phyloP scores from a whole-genome alignment of 257 asterid species.

The Thymus mandschuricus region DNA sequence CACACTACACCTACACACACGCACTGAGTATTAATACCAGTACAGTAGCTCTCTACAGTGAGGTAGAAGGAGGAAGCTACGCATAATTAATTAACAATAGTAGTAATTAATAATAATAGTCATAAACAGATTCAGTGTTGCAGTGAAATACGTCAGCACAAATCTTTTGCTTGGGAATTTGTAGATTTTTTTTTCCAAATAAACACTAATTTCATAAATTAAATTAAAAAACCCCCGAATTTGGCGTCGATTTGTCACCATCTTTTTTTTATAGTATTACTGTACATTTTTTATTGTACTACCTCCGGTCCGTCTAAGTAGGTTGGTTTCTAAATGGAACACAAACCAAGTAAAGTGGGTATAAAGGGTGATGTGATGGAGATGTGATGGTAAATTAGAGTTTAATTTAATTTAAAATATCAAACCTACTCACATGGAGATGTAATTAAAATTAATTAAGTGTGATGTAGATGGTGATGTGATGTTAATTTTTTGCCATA shows the following conservation, averaged over 20 bases:
- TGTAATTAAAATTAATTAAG: too few species aligned
- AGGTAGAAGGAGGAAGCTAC: neutral
- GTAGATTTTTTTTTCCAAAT: neutral
- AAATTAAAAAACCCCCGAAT: conserved; percentile 35
- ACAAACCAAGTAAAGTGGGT: too few species aligned
- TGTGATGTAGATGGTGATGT: too few species aligned
- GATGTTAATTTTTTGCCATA: too few species aligned
- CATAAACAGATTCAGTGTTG: conserved; percentile 11
- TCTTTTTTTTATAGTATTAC: neutral
- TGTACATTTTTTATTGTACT: neutral
- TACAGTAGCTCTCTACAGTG: neutral
- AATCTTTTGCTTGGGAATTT: conserved; percentile 36
- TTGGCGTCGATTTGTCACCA: conserved; percentile 30
- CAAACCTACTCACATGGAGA: too few species aligned
- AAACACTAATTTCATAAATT: neutral
- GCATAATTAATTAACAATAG: neutral
- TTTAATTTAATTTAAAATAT: too few species aligned
- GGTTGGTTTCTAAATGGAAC: too few species aligned
- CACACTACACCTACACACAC: conserved; percentile 9
- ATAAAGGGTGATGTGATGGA: too few species aligned
- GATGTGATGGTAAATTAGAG: too few species aligned
- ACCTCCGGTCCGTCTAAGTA: too few species aligned
- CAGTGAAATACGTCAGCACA: conserved; percentile 31
- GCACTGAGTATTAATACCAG: conserved; percentile 21
- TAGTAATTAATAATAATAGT: neutral